Conservation (phyloP, 139 green algal genomes). For the Micractinium sp. region DNA sequence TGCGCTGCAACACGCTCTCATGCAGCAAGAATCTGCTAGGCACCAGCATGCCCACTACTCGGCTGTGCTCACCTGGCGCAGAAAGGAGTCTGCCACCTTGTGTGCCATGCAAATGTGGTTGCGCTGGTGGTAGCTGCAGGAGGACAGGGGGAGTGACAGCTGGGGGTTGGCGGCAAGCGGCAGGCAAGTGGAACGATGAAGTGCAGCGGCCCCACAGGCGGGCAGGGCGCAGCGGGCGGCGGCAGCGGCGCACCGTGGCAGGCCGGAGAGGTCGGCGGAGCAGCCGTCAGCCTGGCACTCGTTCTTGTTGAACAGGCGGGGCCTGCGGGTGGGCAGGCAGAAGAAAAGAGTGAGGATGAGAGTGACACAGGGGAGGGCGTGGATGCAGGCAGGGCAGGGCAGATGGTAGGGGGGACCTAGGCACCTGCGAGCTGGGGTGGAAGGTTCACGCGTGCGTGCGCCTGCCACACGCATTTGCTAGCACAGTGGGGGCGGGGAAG, state of each 20-base stretch:
- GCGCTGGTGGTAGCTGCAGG: constrained; percentile 15
- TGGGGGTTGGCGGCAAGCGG: no score
- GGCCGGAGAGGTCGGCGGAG: constrained; percentile 54
- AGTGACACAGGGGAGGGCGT: neutral
- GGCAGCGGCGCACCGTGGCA: constrained; percentile 65
- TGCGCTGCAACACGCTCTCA: no score
- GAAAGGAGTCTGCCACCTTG: constrained; percentile 19
- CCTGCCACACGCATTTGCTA: neutral
- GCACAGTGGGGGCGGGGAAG: neutral
- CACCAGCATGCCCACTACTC: no score
- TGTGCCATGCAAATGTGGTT: constrained; percentile 36
- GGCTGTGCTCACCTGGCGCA: neutral
- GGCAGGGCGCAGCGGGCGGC: neutral
- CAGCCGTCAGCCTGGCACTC: constrained; percentile 74
- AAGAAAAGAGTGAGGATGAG: neutral
- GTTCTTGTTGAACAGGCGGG: constrained; percentile 32
- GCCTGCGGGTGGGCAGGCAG: neutral
- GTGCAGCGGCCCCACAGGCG: neutral
- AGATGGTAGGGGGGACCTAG: neutral
- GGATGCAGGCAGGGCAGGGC: no score
- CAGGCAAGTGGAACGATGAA: no score
- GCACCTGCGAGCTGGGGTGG: no score
- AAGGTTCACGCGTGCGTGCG: no score
- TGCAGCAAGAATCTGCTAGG: no score
- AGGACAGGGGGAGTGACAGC: neutral